Evolutionary conservation across 305 asterid species (phyloP), one percentile per base, ranked within the genome.

Genomic region (Rubia tinctorum): DNA sequence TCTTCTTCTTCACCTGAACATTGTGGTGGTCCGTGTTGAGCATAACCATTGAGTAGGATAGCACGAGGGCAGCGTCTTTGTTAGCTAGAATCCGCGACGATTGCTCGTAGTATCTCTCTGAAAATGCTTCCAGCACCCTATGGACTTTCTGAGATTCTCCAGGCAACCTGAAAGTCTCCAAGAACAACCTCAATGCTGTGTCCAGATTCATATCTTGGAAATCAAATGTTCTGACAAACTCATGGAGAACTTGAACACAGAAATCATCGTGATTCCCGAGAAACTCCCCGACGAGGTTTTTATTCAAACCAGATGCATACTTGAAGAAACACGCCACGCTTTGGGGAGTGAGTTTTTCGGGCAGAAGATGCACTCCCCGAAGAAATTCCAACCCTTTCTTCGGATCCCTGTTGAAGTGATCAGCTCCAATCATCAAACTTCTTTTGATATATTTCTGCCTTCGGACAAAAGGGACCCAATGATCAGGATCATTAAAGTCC

Each of bases 91-190:
- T 89, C 79, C 63, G 91, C 0, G 95, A 91, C 27, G 99, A 91
- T 72, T 94, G 98, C 86, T 90, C 99, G 51, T 94, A 94, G 72
- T 88, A 94, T 88, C 99, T 88, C 83, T 89, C 99, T 30, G 98
- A 90, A 80, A 94, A 94, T 68, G 96, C 99, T 88, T 92, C 98
- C 5, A 94, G 97, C 78, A 94, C 98, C 79, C 99, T 89, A 59
- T 92, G 97, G 75, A 94, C 92, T 91, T 94, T 94, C 80, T 94
- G 99, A 75, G 99, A 94, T 86, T 94, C 99, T 72, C 99, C 99
- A 68, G 99, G 99, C 80, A 94, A 78, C 68, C 98, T 88, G 62
- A 94, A 94, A 75, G 99, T 94, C 84, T 94, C 99, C 86, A 94
- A 82, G 82, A 94, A 91, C 73, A 94, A 88, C 84, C 99, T 78